Evolutionary conservation across 192 early-diverging fungal species (phyloP).

Genomic region (Mortierella antarctica): DNA sequence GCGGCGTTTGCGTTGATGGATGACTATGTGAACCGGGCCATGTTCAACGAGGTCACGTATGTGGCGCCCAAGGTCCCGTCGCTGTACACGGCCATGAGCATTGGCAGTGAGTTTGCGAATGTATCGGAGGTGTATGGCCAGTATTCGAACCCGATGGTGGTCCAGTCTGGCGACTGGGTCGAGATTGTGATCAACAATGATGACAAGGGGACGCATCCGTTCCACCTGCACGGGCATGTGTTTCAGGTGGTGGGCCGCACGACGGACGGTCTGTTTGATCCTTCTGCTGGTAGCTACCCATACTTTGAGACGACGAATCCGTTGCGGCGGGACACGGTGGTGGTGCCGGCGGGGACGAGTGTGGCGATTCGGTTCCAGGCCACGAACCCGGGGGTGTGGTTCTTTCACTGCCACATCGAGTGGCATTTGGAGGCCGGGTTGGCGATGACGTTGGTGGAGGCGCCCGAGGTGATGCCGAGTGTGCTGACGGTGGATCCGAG

Average conservation of each 20-base stretch:
- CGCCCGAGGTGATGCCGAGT: constrained; percentile 45
- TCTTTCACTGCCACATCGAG: constrained; percentile 91
- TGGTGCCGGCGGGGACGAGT: constrained; percentile 72
- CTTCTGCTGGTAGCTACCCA: constrained; percentile 34
- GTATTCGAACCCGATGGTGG: constrained; percentile 68
- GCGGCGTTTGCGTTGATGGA: constrained; percentile 71
- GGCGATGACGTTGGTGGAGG: constrained; percentile 64
- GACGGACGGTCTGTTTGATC: constrained; percentile 61
- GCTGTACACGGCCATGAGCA: constrained; percentile 70
- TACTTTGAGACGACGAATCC: constrained; percentile 67
- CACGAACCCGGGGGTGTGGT: constrained; percentile 85
- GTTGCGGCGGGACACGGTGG: constrained; percentile 78
- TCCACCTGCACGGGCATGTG: constrained; percentile 88
- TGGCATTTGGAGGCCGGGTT: constrained; percentile 82
- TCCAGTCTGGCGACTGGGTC: constrained; percentile 71
- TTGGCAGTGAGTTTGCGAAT: constrained; percentile 61
- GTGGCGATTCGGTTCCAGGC: constrained; percentile 79
- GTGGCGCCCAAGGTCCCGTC: constrained; percentile 72
- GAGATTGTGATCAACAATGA: constrained; percentile 82
- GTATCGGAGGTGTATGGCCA: constrained; percentile 68
- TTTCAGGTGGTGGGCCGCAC: constrained; percentile 83
- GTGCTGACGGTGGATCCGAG: constrained; percentile 39
- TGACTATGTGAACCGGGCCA: constrained; percentile 82
- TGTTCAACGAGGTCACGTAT: constrained; percentile 83
- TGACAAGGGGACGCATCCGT: constrained; percentile 77